Conservation (phyloP, 345 rosid genomes). For the Dovyalis caffra region DNA sequence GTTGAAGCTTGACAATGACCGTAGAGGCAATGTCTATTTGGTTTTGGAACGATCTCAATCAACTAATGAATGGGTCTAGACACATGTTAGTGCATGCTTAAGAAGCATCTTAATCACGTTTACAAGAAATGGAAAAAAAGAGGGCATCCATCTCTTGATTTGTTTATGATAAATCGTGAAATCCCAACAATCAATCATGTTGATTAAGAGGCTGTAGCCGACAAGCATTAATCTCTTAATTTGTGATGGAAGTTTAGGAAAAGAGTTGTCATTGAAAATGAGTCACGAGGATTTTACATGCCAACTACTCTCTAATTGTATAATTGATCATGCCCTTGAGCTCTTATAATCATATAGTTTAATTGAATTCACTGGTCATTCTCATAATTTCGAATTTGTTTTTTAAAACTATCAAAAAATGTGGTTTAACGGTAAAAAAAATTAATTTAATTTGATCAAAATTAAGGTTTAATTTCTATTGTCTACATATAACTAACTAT, state of each 20-base stretch:
- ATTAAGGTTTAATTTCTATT: too few species aligned
- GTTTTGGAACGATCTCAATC: background rate
- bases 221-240: background rate
- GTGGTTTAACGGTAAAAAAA: too few species aligned
- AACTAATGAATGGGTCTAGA: background rate
- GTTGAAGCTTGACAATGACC: slow-evolving; percentile 1
- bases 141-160: too few species aligned
- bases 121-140: background rate
- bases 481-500: too few species aligned
- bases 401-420: too few species aligned
- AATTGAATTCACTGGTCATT: too few species aligned
- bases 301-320: background rate
- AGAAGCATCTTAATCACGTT: background rate
- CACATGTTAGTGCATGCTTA: background rate
- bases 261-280: background rate
- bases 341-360: too few species aligned
- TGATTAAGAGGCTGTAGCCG: slow-evolving; percentile 4
- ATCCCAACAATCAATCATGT: background rate
- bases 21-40: background rate
- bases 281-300: background rate
- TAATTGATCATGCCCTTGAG: too few species aligned
- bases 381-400: too few species aligned
- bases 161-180: background rate
- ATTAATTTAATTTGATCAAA: too few species aligned
- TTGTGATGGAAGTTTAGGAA: background rate